Conservation (phyloP, 768 basidiomycete genomes). For the Punctularia strigosozonata region DNA sequence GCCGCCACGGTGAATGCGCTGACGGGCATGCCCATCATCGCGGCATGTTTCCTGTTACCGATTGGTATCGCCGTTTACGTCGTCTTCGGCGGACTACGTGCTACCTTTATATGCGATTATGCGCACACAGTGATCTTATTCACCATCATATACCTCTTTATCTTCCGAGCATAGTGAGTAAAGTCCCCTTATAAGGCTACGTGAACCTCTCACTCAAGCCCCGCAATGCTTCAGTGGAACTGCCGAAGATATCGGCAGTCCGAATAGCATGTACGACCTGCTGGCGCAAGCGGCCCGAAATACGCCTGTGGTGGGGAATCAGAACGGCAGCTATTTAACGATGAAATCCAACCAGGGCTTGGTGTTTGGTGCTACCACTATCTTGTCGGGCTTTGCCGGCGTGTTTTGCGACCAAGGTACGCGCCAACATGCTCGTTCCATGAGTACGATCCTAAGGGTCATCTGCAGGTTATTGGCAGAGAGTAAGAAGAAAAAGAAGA, state of each 20-base stretch:
- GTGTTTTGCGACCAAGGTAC: conserved; percentile 40
- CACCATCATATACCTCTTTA: conserved; percentile 21
- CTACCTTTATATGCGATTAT: conserved; percentile 34
- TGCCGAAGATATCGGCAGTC: conserved; percentile 27
- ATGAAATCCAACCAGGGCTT: conserved; percentile 35
- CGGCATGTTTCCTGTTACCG: conserved; percentile 28
- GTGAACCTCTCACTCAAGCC: too few relatives aligned
- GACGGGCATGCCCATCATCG: conserved; percentile 28
- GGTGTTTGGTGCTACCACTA: conserved; percentile 27
- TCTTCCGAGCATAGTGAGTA: conserved; percentile 13
- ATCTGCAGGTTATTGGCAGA: conserved; percentile 38
- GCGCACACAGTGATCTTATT: conserved; percentile 35
- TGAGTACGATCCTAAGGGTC: conserved; percentile 5
- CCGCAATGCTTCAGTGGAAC: too few relatives aligned
- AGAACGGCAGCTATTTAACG: conserved; percentile 40
- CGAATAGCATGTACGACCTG: conserved; percentile 31
- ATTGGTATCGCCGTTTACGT: conserved; percentile 27
- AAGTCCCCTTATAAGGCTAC: too few relatives aligned
- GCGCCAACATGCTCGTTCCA: not conserved
- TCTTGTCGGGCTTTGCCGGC: conserved; percentile 31
- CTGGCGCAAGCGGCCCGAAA: conserved; percentile 31
- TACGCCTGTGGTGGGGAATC: conserved; percentile 37
- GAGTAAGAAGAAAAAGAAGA: conserved; percentile 15
- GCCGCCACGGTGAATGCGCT: conserved; percentile 25
- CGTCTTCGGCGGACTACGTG: conserved; percentile 24